Evolutionary conservation across 2,329 filamentous ascomycete genomes (phyloP).

Genomic region (Aspergillus sp.): DNA sequence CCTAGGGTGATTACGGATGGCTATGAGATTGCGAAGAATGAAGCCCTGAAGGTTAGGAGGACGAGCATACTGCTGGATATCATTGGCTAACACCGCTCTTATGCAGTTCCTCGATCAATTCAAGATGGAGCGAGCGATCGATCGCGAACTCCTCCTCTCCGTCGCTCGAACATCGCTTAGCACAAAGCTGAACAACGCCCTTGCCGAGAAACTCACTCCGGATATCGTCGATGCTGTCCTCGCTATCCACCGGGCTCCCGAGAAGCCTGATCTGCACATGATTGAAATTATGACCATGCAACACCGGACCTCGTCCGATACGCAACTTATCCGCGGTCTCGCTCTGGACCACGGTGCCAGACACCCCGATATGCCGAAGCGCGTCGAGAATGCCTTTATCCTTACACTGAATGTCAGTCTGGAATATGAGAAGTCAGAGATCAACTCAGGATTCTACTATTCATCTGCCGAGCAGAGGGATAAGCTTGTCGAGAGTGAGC

Average conservation of each 20-base stretch:
- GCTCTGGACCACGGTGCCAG: slow-evolving; percentile 93
- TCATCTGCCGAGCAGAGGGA: slow-evolving; percentile 95
- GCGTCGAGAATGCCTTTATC: slow-evolving; percentile 93
- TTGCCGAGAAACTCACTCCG: slow-evolving; percentile 89
- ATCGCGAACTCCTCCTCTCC: slow-evolving; percentile 89
- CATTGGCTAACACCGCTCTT: slow-evolving; percentile 7
- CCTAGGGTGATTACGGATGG: slow-evolving; percentile 96
- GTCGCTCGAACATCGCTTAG: slow-evolving; percentile 93
- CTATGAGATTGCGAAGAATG: slow-evolving; percentile 94
- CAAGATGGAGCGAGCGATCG: slow-evolving; percentile 85
- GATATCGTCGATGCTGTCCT: slow-evolving; percentile 96
- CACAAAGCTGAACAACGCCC: slow-evolving; percentile 87
- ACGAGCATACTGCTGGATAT: not conserved
- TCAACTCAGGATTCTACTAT: slow-evolving; percentile 99
- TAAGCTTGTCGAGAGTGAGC: slow-evolving; percentile 96
- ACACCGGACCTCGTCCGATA: slow-evolving; percentile 93
- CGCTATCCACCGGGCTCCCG: slow-evolving; percentile 84
- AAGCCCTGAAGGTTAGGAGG: slow-evolving; percentile 75
- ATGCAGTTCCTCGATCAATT: slow-evolving; percentile 86
- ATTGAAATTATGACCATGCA: slow-evolving; percentile 99
- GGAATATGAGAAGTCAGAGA: slow-evolving; percentile 98
- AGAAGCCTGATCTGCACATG: slow-evolving; percentile 98
- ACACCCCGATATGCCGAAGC: slow-evolving; percentile 98
- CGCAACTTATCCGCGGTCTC: slow-evolving; percentile 89
- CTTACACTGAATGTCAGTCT: slow-evolving; percentile 94